Evolutionary conservation across 2,329 filamentous ascomycete species (phyloP), one percentile per base, ranked within the genome.

Genomic region (Fusarium sp.): DNA sequence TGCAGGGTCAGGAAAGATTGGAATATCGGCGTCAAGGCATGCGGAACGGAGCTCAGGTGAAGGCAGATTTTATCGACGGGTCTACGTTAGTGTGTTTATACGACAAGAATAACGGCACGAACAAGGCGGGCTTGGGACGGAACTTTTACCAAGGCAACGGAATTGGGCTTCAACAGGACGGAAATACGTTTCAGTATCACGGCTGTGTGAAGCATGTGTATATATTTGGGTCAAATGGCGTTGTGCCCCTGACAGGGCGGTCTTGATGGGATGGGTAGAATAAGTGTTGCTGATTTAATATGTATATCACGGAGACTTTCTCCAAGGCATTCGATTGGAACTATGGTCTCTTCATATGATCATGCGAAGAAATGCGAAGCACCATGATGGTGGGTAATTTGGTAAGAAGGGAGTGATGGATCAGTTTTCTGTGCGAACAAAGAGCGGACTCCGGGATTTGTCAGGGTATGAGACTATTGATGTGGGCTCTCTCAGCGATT

Each of bases 1-100:
- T 73, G 67, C 33, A 57, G 56, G 62, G 57, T 67, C 52, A 41
- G 61, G 59, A 57, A 65, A 65, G 45, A 62, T 61, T 68, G 66
- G 64, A 46, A 52, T 62, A 71, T 68, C 44, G 74, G 74, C 74
- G 74, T 75, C 74, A 68, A 47, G 65, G 72, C 56, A 62, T 39
- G 33, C 47, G 33, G 56, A 53, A 27, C 18, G 20, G 46, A 39
- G 33, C 45, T 65, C 62, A 41, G 58, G 36, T 49, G 27, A 31
- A 29, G 31, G 15, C 22, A 35, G 41, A 49, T 17, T 20, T 25
- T 35, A 46, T n/a, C 25, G 45, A 38, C 38, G 46, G 68, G 11
- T 59, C 44, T 69, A 33, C 47, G 49, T 60, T 39, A 38, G 18
- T 44, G 36, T 69, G 57, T 68, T 68, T 61, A 44, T 61, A 63